phyloP scores from a whole-genome alignment of 1,284 basidiomycete genomes.

The Neonothopanus nambi region DNA sequence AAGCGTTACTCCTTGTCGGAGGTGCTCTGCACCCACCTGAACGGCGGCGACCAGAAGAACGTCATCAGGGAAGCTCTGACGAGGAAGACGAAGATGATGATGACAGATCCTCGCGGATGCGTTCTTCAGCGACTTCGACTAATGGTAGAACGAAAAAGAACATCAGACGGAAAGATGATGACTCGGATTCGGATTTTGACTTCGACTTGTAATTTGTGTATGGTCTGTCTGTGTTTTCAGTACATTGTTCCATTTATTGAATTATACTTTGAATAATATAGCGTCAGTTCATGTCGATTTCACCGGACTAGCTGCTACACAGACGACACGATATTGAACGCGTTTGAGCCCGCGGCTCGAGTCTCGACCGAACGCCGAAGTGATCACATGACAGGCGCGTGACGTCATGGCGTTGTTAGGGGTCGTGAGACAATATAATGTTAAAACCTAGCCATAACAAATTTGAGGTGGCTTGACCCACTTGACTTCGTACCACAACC shows the following conservation, averaged over 20 bases:
- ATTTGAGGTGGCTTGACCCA: too few species aligned
- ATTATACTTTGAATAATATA: too few species aligned
- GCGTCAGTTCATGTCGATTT: too few species aligned
- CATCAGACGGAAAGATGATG: slow-evolving; percentile 51
- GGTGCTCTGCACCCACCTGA: slow-evolving; percentile 60
- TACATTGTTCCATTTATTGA: too few species aligned
- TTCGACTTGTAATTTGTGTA: slow-evolving; percentile 52
- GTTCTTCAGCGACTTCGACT: slow-evolving; percentile 56
- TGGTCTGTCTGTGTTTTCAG: not conserved
- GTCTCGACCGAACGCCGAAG: not conserved
- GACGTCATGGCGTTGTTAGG: slow-evolving; percentile 11
- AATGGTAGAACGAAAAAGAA: slow-evolving; percentile 58
- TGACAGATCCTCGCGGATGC: slow-evolving; percentile 47
- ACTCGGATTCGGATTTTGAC: slow-evolving; percentile 72
- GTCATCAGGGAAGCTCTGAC: slow-evolving; percentile 41
- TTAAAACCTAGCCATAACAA: not conserved
- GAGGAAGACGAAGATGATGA: slow-evolving; percentile 49
- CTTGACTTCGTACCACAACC: too few species aligned
- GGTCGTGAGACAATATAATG: slow-evolving; percentile 8
- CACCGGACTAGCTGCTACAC: too few species aligned
- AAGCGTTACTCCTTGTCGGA: slow-evolving; percentile 62
- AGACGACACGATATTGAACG: not conserved
- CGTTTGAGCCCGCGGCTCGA: too few species aligned
- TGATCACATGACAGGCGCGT: slow-evolving; percentile 1
- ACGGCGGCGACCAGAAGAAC: slow-evolving; percentile 31